A percentile compares a stretch with the other conserved stretches of the same genome.
Conservation (phyloP, 257 asterid species). For the Marsdenia floribunda region DNA sequence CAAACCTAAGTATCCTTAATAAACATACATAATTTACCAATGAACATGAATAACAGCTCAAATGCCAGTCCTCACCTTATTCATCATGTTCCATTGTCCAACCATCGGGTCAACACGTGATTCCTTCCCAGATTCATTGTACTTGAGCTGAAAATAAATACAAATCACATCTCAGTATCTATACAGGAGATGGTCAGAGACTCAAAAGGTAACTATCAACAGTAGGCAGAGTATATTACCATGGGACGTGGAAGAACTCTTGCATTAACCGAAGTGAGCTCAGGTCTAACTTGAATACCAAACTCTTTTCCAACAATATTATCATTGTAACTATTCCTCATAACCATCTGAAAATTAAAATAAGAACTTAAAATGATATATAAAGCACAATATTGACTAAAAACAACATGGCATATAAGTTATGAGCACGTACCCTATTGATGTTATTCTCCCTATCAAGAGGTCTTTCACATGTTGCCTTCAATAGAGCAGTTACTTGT, state of each 20-base stretch:
- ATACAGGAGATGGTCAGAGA: neutral
- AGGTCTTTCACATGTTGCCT: conserved; percentile 80
- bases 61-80: conserved; percentile 39
- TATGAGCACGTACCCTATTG: conserved; percentile 18
- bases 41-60: neutral
- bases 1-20: neutral
- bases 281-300: conserved; percentile 47
- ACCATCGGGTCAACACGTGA: conserved; percentile 41
- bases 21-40: neutral
- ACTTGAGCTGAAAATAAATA: conserved; percentile 44
- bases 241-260: conserved; percentile 71
- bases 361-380: neutral
- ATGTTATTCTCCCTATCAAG: conserved; percentile 24
- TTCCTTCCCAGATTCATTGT: conserved; percentile 50
- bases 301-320: conserved; percentile 35
- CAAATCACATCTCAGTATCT: neutral
- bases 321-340: conserved; percentile 32
- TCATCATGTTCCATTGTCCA: conserved; percentile 87
- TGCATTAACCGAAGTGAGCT: conserved; percentile 50
- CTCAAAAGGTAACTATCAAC: neutral
- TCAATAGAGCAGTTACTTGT: conserved; percentile 60
- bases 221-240: conserved; percentile 28
- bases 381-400: neutral
- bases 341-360: conserved; percentile 41
- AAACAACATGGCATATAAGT: neutral